Conservation (phyloP, 2,329 filamentous ascomycete genomes). For the Clarireedia paspali region DNA sequence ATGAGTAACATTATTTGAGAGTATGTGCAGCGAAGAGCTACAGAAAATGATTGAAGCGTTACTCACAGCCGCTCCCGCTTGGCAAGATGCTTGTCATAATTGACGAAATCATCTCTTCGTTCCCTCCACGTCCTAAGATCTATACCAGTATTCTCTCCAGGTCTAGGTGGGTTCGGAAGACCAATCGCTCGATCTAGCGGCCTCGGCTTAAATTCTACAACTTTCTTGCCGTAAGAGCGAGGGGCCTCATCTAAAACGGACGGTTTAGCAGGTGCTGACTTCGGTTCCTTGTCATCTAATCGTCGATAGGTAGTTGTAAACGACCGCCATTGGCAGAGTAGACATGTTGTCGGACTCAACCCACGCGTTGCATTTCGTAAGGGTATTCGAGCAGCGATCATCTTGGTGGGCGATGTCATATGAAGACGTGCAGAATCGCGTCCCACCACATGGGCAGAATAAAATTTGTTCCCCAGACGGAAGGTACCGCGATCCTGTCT, state of each 20-base stretch:
- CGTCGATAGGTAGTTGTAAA: conserved; percentile 39
- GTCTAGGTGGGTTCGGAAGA: conserved; percentile 61
- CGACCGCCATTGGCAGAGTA: conserved; percentile 44
- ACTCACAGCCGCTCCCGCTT: conserved; percentile 66
- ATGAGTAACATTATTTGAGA: conserved; percentile 1
- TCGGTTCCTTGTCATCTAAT: conserved; percentile 25
- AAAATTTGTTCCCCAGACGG: conserved; percentile 4
- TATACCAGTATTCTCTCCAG: conserved; percentile 75
- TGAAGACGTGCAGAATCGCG: neutral
- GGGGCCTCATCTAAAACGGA: conserved; percentile 50
- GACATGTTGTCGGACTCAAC: conserved; percentile 34
- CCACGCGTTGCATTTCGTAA: conserved; percentile 13
- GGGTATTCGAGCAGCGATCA: conserved; percentile 22
- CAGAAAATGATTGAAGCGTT: too few species aligned
- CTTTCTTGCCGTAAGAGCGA: conserved; percentile 48
- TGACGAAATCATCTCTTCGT: conserved; percentile 69
- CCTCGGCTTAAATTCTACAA: conserved; percentile 49
- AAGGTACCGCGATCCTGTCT: neutral
- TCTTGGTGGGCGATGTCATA: conserved; percentile 10
- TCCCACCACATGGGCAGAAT: neutral
- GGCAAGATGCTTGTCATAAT: conserved; percentile 77
- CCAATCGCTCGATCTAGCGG: conserved; percentile 71
- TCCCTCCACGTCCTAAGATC: conserved; percentile 61
- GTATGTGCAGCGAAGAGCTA: too few species aligned
- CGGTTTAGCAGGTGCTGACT: conserved; percentile 25